Base-by-base conservation (phyloP, 176 grass and related monocot species). In the Ananas comosus region DNA sequence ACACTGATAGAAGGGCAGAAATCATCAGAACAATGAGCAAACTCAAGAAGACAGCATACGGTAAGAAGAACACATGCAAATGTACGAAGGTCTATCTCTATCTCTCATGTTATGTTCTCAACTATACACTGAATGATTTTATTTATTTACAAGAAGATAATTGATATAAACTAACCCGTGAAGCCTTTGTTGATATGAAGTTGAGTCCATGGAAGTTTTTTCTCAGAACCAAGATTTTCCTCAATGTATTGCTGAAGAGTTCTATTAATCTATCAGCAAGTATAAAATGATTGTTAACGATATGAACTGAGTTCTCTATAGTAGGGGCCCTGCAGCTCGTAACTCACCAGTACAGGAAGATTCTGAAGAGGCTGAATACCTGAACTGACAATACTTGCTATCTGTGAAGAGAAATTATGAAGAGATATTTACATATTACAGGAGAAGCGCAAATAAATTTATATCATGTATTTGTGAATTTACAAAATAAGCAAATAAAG, bases 331-430 rank as follows among this genome's bases (percentile, higher is more conserved):
- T 17, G 13, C 16, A 21, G 4, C 10, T 9, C 56, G 10, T 70
- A 72, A 80, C 88, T 48, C 85, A 96, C 92, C 70, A 80, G 9
- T 24, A 78, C 63, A 68, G 79, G 72, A 50, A 80, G 48, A 75
- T 76, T 85, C 50, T 96, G 92, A 83, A 84, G 86, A 72, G 92
- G 92, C 66, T 91, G 92, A 71, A 96, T 96, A 73, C 81, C 87
- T 2, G 86, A 96, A 56, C 82, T 72, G 12, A 96, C 85, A 21
- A 89, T 96, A 64, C 82, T 91, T 89, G 92, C 85, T 66, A 91
- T 81, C 92, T 96, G 79, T 58, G 10, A 59, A 8, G 69, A 69
- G 18, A 75, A 66, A 75, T 18, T 1, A 63, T 11, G 18, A 58
- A 18, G 54, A 58, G 54, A 58, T n/a, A 58, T 8, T 58, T 58